These are phyloP conservation scores for Trametes sanguinea DNA, from an alignment of 768 basidiomycete genomes.

Conservation along the genomic window DNA sequence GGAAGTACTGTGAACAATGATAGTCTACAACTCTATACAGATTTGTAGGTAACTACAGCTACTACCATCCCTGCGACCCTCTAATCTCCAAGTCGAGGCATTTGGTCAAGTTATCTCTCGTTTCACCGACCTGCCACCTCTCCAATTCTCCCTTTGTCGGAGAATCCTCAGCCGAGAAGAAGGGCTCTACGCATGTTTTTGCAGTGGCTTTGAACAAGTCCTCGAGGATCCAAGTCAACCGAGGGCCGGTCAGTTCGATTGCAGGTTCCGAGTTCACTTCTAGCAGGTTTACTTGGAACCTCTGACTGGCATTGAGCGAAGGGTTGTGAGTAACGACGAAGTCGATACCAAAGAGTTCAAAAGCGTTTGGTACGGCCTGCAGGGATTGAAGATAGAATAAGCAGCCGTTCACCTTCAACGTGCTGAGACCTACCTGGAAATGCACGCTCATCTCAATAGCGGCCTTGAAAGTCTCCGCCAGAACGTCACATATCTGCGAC, in stretches of 20 bases:
- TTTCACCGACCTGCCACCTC: slow-evolving; percentile 55
- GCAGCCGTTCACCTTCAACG: too few species aligned
- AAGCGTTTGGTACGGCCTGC: slow-evolving; percentile 85
- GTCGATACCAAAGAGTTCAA: slow-evolving; percentile 95
- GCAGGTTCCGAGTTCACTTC: slow-evolving; percentile 97
- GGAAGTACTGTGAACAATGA: too few species aligned
- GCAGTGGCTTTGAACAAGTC: slow-evolving; percentile 78
- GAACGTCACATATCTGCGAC: slow-evolving; percentile 59
- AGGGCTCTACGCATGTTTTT: slow-evolving; percentile 70
- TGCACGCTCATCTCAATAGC: slow-evolving; percentile 79
- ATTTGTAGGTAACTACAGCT: too few species aligned
- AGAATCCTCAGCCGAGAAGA: slow-evolving; percentile 38
- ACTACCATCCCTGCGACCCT: slow-evolving; percentile 33
- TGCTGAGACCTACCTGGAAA: slow-evolving; percentile 64
- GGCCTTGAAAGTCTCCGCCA: slow-evolving; percentile 85
- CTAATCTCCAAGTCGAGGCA: slow-evolving; percentile 62
- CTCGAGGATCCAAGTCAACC: slow-evolving; percentile 78
- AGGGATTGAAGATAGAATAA: neutral
- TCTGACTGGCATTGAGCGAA: slow-evolving; percentile 22
- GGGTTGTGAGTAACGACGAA: slow-evolving; percentile 65
- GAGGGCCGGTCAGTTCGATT: slow-evolving; percentile 87
- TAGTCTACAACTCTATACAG: too few species aligned
- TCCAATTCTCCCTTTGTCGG: slow-evolving; percentile 34
- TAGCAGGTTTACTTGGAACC: slow-evolving; percentile 69
- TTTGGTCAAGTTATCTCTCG: slow-evolving; percentile 57